These are phyloP conservation scores for Buxus sempervirens DNA, from an alignment of 164 flowering plant species.

Conservation along the genomic window DNA sequence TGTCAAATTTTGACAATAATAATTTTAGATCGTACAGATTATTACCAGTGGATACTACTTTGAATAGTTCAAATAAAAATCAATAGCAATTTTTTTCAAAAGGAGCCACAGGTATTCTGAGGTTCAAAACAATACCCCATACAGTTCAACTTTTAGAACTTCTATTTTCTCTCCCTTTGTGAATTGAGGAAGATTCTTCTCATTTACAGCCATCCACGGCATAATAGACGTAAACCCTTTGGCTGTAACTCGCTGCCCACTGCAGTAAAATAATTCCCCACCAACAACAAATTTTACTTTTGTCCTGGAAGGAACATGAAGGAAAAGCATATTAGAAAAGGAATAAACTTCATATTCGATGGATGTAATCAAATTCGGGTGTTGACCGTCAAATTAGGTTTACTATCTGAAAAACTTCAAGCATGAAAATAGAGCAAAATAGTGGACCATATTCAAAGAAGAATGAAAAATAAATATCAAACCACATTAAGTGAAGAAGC, in stretches of 20 bases:
- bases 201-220: conserved; percentile 93
- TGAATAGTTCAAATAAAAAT: neutral
- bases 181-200: conserved; percentile 75
- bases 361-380: neutral
- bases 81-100: neutral
- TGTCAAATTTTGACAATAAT: too few relatives aligned
- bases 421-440: too few relatives aligned
- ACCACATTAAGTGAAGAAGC: too few relatives aligned
- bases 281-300: conserved; percentile 70
- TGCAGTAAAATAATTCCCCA: conserved; percentile 70
- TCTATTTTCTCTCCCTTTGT: conserved; percentile 63
- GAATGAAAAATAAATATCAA: too few relatives aligned
- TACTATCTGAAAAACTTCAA: too few relatives aligned
- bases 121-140: conserved; percentile 51
- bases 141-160: conserved; percentile 64
- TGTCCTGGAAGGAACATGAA: conserved; percentile 43
- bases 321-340: neutral
- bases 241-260: conserved; percentile 50
- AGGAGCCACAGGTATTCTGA: neutral
- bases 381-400: neutral
- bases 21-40: neutral
- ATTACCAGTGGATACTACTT: neutral
- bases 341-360: neutral
- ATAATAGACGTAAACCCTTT: conserved; percentile 83
- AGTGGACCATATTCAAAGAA: too few relatives aligned